These are phyloP conservation scores for Taphrina confusa DNA, from an alignment of 1,139 yeast species.

Conservation along the genomic window DNA sequence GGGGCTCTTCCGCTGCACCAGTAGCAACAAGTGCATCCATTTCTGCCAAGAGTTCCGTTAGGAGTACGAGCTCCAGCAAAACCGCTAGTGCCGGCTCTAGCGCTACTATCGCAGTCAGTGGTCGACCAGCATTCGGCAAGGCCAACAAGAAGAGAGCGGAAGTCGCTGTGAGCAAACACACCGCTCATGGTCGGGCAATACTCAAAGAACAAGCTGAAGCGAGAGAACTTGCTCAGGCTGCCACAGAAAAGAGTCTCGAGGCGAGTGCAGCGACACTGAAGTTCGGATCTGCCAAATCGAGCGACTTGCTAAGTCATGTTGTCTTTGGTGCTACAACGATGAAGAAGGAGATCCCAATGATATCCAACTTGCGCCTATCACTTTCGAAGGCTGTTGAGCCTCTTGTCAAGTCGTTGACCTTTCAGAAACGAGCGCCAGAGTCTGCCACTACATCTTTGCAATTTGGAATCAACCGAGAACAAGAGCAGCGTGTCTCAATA, in stretches of 20 bases:
- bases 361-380: background rate
- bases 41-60: background rate
- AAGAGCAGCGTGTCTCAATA: no score
- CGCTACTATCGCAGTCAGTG: background rate
- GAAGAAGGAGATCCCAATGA: background rate
- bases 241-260: background rate
- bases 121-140: background rate
- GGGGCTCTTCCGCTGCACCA: no score
- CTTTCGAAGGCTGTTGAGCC: background rate
- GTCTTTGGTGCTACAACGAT: background rate
- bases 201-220: background rate
- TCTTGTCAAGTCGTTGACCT: background rate
- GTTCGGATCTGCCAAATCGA: background rate
- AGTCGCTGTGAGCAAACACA: background rate
- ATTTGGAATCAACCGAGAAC: slow-evolving; percentile 14
- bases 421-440: slow-evolving; percentile 1
- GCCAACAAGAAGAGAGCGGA: background rate
- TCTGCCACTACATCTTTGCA: background rate
- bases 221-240: background rate
- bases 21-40: background rate
- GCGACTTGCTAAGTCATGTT: background rate
- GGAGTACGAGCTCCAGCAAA: background rate
- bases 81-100: background rate
- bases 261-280: background rate
- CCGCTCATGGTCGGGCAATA: slow-evolving; percentile 5